A percentile compares a stretch with the other conserved stretches of the same genome.
Conservation (phyloP, 164 flowering plant genomes). For the Magnolia changhungtana region DNA sequence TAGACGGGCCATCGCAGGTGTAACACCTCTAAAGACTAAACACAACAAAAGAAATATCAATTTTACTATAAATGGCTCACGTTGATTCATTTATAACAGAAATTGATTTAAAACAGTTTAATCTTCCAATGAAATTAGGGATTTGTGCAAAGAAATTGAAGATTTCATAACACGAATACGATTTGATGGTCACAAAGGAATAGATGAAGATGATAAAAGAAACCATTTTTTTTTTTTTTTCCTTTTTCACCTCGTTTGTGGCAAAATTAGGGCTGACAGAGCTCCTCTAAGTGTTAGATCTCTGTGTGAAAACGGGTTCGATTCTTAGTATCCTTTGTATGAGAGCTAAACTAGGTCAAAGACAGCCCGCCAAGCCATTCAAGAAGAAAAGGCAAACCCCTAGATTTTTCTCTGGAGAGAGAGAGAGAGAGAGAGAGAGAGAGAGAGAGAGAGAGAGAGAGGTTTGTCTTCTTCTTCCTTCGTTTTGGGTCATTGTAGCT, state of each 20-base stretch:
- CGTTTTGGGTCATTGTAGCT: too few species aligned
- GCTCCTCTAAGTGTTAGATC: background rate
- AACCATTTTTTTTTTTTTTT: background rate
- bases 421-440: too few species aligned
- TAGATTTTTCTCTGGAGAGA: background rate
- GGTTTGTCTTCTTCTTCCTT: too few species aligned
- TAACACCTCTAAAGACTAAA: too few species aligned
- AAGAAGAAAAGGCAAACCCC: background rate
- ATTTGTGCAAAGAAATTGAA: too few species aligned
- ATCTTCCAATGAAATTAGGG: background rate
- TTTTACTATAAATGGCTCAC: too few species aligned
- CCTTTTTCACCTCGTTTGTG: background rate
- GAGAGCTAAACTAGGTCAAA: constrained; percentile 10
- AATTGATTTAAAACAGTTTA: too few species aligned
- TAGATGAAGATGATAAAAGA: background rate
- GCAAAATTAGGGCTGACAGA: background rate
- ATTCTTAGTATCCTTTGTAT: constrained; percentile 5
- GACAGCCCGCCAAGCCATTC: constrained; percentile 17
- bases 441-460: too few species aligned
- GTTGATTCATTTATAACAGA: too few species aligned
- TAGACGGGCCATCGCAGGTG: too few species aligned
- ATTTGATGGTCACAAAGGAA: background rate
- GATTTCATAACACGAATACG: too few species aligned
- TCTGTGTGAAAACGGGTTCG: background rate
- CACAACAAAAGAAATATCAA: too few species aligned